Base-by-base conservation (phyloP, 2,329 filamentous ascomycete genomes). In the Periconia digitata region DNA sequence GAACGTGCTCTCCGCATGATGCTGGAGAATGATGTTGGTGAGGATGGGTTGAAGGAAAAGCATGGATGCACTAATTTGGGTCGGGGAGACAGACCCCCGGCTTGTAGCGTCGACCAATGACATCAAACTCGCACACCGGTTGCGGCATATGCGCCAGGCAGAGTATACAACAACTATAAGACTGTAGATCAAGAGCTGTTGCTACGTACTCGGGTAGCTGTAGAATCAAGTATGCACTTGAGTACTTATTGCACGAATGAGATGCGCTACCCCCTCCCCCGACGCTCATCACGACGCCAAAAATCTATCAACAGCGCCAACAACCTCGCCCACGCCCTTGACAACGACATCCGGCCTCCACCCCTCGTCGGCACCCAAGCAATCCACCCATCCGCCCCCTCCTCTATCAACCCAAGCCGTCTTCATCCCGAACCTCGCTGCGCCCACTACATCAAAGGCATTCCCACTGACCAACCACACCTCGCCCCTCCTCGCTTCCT, bases 391-490 rank as follows among this genome's bases (percentile, higher is more conserved):
- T 2, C 85, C 85, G 8, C 69, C 75, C 0, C 80, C 79, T 13
- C 64, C 68, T 21, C 87, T 74, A 71, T 90, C 85, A 6, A 91
- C 79, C 83, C 85, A 90, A 12, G 78, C 82, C 20, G 83, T 80
- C 58, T 79, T 77, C 71, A 90, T 72, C 0, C 86, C 86, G 5
- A 78, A 75, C 1, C 76, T 75, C 51, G 76, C 77, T 1, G 86
- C 84, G 0, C 88, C 87, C 0, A 84, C 78, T 15, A 87, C 73
- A 64, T 91, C 87, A 63, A 91, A 91, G 2, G 87, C 84, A 63
- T 91, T 91, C 1, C 82, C 81, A 55, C 80, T 87, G 6, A 92
- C 78, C 7, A 91, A 69, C 85, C 86, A 90, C 13, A 90, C 75
- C 21, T 79, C 72, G 1, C 64, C 10, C 65, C 51, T 45, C 29